Evolutionary conservation across 306 rosid species (phyloP), one percentile per base, ranked within the genome.

Genomic region (Prunus salicina): DNA sequence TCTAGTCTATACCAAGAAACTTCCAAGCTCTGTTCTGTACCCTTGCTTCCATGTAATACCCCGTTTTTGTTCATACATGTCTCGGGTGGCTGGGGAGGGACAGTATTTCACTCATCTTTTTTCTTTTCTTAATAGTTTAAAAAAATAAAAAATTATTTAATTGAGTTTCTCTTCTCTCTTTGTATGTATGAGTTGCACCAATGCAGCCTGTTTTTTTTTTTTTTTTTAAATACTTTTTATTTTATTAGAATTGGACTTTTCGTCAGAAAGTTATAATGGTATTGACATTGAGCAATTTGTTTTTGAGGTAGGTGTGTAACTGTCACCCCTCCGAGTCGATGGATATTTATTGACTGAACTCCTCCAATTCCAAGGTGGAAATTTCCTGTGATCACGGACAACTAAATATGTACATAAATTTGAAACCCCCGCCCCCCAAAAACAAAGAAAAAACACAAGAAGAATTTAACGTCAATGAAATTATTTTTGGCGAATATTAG

Each of bases 41-140:
- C 60, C 60, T 62, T 61, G 69, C 47, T 18, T 46, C 58, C 14
- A 49, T 60, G 8, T 19, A 12, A 46, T 73, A 45, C 46, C 58
- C 69, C 67, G 19, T 22, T 20, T 20, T 24, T 73, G 76, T 58
- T 60, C 76, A 25, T 73, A 27, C 56, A 34, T 64, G 25, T 68
- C 3, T 68, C 27, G 20, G 16, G 25, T 62, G 43, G 15, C 2
- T 28, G 14, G 66, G 68, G 46, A 24, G 57, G 27, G 41, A 41
- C 22, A 8, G 24, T 56, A 41, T 22, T 58, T 38, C 19, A 41
- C 14, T 8, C 47, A 8, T 47, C 27, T n/a, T 4, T 55, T 55
- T 12, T 55, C n/a, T 18, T 12, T 71, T 71, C n/a, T 49, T 22
- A 15, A 38, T 71, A 20, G 75, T 25, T 25, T 1, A 25, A 25